Evolutionary conservation across 441 rosid species (phyloP), one percentile per base, ranked within the genome.

Genomic region (Melianthus villosus): DNA sequence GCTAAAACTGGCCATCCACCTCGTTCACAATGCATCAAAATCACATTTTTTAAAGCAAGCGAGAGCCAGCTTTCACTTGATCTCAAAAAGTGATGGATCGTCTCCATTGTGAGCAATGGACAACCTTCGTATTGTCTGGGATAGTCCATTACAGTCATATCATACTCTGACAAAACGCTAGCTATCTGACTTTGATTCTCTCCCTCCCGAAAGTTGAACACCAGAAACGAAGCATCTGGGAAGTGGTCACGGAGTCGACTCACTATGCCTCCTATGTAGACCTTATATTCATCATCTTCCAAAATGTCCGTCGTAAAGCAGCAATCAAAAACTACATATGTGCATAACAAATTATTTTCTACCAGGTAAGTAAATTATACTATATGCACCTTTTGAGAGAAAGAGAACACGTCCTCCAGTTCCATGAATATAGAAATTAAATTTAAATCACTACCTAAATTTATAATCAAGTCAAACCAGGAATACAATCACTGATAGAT

Each of bases 1-100:
- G 91, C 93, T 64, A 87, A 40, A 58, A 76, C 71, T 3, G 94
- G 97, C 94, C 89, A 82, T 15, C 86, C 86, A n/a, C 94, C 86
- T 22, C 59, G 59, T 59, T 80, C 97, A 37, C 94, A 77, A 50
- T 82, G 86, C 64, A 75, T 59, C 62, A 82, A 44, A 44, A 87
- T 50, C 65, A 83, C 51, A 41, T 87, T 87, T 56, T 75, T 72
- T 29, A 60, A 79, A 46, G 75, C 75, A 26, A 78, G 69, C 26
- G 74, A 44, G 16, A 87, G 59, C 97, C 97, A 87, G 47, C 72
- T 87, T 56, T 87, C 91, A 34, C 82, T 66, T 9, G 94, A 82
- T 44, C 74, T 67, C 49, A 87, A 64, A 58, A 77, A 82, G 56
- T 77, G 94, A 50, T 82, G 85, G 42, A 82, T 57, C 43, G 65